Base-by-base conservation (phyloP, 768 basidiomycete genomes). In the Neoboletus magnificus region DNA sequence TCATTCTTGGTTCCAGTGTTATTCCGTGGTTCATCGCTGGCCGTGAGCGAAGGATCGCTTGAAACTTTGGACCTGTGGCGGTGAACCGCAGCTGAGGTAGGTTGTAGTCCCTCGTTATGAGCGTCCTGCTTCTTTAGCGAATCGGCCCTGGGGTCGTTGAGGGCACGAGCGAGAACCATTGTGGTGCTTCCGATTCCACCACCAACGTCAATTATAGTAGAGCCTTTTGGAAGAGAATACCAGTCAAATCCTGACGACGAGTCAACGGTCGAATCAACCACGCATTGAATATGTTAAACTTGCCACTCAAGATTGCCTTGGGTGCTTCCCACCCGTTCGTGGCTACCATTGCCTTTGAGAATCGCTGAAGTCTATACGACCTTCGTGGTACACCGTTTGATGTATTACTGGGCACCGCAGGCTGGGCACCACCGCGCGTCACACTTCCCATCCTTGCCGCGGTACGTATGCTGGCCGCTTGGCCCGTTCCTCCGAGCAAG, bases 261-360 rank as follows among this genome's bases (percentile, higher is more conserved):
- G 35, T 54, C 39, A 51, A 15, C 33, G 8, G 15, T 49, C 23
- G 18, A 36, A 43, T 20, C 3, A 35, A 53, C 35, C 10, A 5
- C 22, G 13, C 43, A n/a, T 11, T 32, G 46, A 16, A n/a, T 12
- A 49, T 15, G 11, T 11, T 44, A 12, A 46, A 52, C 75, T 20
- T 52, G 82, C 85, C 82, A 57, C 75, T 76, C 39, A 85, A 67
- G 29, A 85, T 77, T 3, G 81, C 83, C 18, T 80, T 80, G 16
- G 84, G 84, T 2, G 74, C 78, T 71, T 86, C 87, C 87, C 89
- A 91, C 2, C 80, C 81, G 27, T 77, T 79, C 6, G 87, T 86
- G 20, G 85, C 87, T 7, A 77, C 78, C 89, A 91, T 91, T 4
- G 88, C 87, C 54, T 81, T 83, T 30, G 86, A 88, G 62, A 91